phyloP scores from a whole-genome alignment of 345 rosid species.

The Eucalyptus brandiana region DNA sequence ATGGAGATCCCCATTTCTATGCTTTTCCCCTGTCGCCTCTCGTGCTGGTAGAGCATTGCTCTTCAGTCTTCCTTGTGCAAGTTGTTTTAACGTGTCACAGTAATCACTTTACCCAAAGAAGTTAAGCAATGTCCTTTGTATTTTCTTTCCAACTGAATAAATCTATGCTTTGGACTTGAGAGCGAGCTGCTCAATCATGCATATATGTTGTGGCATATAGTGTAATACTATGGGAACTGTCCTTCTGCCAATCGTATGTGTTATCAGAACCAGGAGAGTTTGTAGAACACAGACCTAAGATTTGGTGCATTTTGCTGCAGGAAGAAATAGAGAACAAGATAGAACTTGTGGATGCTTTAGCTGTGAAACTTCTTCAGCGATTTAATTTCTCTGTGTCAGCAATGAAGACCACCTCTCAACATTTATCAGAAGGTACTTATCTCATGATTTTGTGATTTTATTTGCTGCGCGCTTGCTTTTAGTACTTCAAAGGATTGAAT shows the following conservation, averaged over 20 bases:
- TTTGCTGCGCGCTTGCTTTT: not conserved
- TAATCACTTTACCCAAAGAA: not conserved
- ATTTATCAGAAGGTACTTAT: conserved; percentile 69
- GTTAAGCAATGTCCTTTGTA: not conserved
- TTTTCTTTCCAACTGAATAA: not conserved
- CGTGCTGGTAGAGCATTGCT: not conserved
- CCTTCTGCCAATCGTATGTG: rapidly evolving
- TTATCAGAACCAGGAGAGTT: not conserved
- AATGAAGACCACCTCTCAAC: conserved; percentile 67
- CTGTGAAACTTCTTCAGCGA: conserved; percentile 74
- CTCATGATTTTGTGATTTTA: not conserved
- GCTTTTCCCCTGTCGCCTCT: not conserved
- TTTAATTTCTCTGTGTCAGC: conserved; percentile 63
- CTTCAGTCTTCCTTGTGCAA: not conserved
- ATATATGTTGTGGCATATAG: not conserved
- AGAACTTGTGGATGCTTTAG: conserved; percentile 90
- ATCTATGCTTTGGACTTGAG: not conserved
- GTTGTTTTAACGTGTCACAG: not conserved
- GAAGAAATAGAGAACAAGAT: conserved; percentile 90
- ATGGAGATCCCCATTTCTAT: not conserved
- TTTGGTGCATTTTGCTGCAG: conserved; percentile 22
- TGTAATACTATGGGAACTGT: not conserved
- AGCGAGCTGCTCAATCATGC: not conserved
- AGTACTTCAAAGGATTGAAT: not conserved
- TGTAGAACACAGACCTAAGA: not conserved